phyloP scores from a whole-genome alignment of 2,329 filamentous ascomycete genomes.

The Didymellaceae sp. region DNA sequence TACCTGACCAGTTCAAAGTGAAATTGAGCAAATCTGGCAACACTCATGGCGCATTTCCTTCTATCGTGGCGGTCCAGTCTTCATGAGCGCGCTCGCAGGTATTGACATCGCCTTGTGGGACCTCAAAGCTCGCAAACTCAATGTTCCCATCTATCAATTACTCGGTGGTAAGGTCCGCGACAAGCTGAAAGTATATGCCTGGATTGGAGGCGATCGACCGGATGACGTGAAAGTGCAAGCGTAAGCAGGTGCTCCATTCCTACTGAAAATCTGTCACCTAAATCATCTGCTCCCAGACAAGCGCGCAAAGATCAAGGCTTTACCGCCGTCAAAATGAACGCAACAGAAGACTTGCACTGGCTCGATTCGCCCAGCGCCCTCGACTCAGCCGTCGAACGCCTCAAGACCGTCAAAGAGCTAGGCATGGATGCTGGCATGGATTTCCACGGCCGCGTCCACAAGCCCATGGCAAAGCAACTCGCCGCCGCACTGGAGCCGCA shows the following conservation, averaged over 20 bases:
- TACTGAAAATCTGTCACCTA: not conserved
- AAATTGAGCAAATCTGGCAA: slow-evolving; percentile 85
- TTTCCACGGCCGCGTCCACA: slow-evolving; percentile 79
- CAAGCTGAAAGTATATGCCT: slow-evolving; percentile 75
- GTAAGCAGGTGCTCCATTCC: not conserved
- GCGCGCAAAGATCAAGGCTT: slow-evolving; percentile 67
- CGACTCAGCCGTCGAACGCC: slow-evolving; percentile 68
- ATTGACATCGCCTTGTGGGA: slow-evolving; percentile 84
- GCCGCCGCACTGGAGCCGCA: slow-evolving; percentile 71
- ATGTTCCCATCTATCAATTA: slow-evolving; percentile 74
- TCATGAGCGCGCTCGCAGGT: slow-evolving; percentile 79
- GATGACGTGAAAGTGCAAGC: slow-evolving; percentile 69
- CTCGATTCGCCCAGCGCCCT: slow-evolving; percentile 73
- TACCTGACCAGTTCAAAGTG: slow-evolving; percentile 52
- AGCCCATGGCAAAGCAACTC: slow-evolving; percentile 81
- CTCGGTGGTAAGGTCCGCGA: slow-evolving; percentile 76
- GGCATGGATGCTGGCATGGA: slow-evolving; percentile 78
- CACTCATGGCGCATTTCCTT: slow-evolving; percentile 72
- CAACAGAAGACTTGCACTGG: slow-evolving; percentile 77
- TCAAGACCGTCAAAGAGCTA: slow-evolving; percentile 71
- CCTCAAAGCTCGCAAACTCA: slow-evolving; percentile 69
- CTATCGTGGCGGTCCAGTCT: slow-evolving; percentile 78
- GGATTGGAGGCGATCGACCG: slow-evolving; percentile 79
- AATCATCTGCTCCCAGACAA: slow-evolving; percentile 37
- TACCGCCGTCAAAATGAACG: slow-evolving; percentile 78